Percentiles rank a stretch among this genome's conserved stretches.
Evolutionary conservation across 106 monocot species (phyloP).

Genomic region (Apostasia shenzhenica): DNA sequence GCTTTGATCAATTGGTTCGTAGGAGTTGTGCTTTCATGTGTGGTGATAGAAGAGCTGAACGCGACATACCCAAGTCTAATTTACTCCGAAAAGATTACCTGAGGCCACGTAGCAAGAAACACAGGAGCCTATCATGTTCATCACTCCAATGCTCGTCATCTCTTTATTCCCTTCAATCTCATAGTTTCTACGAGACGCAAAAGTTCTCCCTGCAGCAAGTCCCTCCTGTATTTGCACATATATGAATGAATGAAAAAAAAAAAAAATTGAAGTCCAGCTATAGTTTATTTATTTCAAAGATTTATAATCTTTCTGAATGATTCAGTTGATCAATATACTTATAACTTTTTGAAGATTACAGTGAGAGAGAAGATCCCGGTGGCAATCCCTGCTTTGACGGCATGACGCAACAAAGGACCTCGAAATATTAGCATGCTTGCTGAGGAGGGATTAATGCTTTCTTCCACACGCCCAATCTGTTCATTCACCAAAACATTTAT

Average conservation of each 20-base stretch:
- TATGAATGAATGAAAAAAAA: no score
- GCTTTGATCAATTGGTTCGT: no score
- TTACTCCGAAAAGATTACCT: constrained; percentile 16
- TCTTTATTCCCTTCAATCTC: constrained; percentile 88
- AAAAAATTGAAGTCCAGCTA: no score
- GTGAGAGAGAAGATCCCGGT: constrained; percentile 76
- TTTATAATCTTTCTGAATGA: no score
- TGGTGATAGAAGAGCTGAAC: no score
- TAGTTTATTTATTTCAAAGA: no score
- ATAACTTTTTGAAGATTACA: neutral
- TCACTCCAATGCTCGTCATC: constrained; percentile 83
- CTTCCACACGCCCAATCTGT: constrained; percentile 72
- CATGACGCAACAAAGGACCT: constrained; percentile 36
- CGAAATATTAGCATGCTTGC: constrained; percentile 53
- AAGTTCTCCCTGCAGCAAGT: constrained; percentile 82
- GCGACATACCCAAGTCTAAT: no score
- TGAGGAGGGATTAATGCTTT: constrained; percentile 81
- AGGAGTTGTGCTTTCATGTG: no score
- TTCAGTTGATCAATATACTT: no score
- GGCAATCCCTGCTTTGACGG: constrained; percentile 64
- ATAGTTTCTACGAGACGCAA: constrained; percentile 81
- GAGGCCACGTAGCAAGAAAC: constrained; percentile 81
- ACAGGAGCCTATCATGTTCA: constrained; percentile 92
- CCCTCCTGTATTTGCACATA: constrained; percentile 42
- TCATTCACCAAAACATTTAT: neutral